Percentiles rank a stretch among this genome's conserved stretches.
phyloP scores from a whole-genome alignment of 345 rosid species.

The Melastoma malabathricum region DNA sequence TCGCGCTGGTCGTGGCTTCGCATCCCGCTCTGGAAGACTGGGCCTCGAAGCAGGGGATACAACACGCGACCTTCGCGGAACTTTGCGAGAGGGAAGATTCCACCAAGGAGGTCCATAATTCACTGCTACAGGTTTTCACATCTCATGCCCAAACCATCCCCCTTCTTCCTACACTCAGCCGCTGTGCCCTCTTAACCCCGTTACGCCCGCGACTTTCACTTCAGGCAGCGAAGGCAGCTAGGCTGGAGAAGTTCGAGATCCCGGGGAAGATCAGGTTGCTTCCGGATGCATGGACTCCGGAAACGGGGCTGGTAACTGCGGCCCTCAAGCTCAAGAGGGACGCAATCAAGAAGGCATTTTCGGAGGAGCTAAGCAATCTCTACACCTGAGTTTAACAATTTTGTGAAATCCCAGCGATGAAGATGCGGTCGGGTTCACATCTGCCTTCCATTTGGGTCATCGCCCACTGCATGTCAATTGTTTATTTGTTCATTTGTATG shows the following conservation, averaged over 20 bases:
- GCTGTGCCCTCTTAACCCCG: too few species aligned
- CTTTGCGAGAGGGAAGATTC: slow-evolving; percentile 54
- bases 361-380: slow-evolving; percentile 57
- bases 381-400: slow-evolving; percentile 20
- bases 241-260: slow-evolving; percentile 81
- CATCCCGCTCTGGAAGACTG: slow-evolving; percentile 59
- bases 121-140: slow-evolving; percentile 52
- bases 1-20: slow-evolving; percentile 74
- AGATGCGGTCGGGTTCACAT: too few species aligned
- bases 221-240: slow-evolving; percentile 64
- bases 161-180: background rate
- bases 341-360: slow-evolving; percentile 51
- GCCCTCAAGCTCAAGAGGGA: slow-evolving; percentile 95
- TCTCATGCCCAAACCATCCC: too few species aligned
- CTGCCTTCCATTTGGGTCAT: too few species aligned
- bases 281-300: slow-evolving; percentile 86
- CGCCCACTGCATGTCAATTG: too few species aligned
- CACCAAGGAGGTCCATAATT: slow-evolving; percentile 61
- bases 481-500: too few species aligned
- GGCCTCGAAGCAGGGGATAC: slow-evolving; percentile 64
- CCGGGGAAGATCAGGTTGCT: slow-evolving; percentile 77
- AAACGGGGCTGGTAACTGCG: slow-evolving; percentile 84
- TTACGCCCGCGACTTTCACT: too few species aligned
- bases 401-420: too few species aligned
- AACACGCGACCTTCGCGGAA: slow-evolving; percentile 33